phyloP scores from a whole-genome alignment of 2,329 filamentous ascomycete genomes.

The Mycosphaerella sp. region DNA sequence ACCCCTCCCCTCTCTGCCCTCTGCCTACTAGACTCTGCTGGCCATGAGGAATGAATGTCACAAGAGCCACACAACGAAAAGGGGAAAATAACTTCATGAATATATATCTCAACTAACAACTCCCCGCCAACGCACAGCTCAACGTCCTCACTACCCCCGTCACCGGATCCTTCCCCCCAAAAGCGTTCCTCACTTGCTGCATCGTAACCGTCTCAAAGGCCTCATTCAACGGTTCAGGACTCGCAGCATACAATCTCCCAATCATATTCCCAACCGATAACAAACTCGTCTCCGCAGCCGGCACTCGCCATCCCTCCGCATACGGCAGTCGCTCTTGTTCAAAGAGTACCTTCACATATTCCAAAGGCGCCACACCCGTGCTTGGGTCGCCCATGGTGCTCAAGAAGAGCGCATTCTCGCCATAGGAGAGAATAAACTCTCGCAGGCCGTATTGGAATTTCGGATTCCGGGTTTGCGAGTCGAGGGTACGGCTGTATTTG shows the following conservation, averaged over 20 bases:
- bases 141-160: not conserved
- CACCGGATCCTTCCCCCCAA: slow-evolving; percentile 1
- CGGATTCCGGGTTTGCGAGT: slow-evolving; percentile 26
- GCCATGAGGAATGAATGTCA: no score
- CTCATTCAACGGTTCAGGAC: slow-evolving; percentile 16
- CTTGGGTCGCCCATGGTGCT: slow-evolving; percentile 29
- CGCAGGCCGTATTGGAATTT: slow-evolving; percentile 30
- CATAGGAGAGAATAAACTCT: slow-evolving; percentile 33
- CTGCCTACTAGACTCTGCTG: no score
- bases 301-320: slow-evolving; percentile 31
- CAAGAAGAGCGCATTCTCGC: slow-evolving; percentile 35
- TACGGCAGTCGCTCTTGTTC: slow-evolving; percentile 35
- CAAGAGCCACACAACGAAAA: no score
- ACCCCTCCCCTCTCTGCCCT: no score
- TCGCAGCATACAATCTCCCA: slow-evolving; percentile 15
- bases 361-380: slow-evolving; percentile 11
- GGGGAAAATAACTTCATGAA: no score
- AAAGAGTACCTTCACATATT: slow-evolving; percentile 16
- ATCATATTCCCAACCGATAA: slow-evolving; percentile 20
- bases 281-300: slow-evolving; percentile 19
- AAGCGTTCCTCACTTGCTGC: not conserved
- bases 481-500: slow-evolving; percentile 29
- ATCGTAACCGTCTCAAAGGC: slow-evolving; percentile 11
- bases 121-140: slow-evolving; percentile 2
- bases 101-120: not conserved